phyloP scores from a whole-genome alignment of 2,329 filamentous ascomycete genomes.

The Colletotrichum salicis region DNA sequence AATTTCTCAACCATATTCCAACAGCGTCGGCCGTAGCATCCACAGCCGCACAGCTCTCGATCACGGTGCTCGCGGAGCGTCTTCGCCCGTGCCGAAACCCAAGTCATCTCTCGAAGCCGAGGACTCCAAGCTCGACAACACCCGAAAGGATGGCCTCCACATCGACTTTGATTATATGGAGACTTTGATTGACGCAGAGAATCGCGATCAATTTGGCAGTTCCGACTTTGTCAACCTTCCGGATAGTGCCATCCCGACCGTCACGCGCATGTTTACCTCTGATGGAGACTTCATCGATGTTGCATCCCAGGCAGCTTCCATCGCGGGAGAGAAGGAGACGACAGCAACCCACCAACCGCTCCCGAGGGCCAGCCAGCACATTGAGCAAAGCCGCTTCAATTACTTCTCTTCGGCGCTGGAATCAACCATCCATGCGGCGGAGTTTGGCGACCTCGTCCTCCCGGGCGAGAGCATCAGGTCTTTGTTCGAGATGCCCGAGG shows the following conservation, averaged over 20 bases:
- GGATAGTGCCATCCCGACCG: constrained; percentile 59
- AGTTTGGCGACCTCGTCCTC: constrained; percentile 86
- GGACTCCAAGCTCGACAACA: constrained; percentile 72
- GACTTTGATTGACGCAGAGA: constrained; percentile 80
- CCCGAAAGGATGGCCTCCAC: constrained; percentile 74
- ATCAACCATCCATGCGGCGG: constrained; percentile 89
- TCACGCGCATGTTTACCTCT: constrained; percentile 55
- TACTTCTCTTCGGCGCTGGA: constrained; percentile 97
- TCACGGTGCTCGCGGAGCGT: neutral
- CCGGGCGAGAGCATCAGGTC: constrained; percentile 90
- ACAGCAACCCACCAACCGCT: constrained; percentile 45
- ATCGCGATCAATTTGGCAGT: neutral
- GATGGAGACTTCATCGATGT: constrained; percentile 67
- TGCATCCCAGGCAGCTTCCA: constrained; percentile 51
- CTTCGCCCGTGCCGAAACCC: constrained; percentile 65
- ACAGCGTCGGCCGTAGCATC: constrained; percentile 69
- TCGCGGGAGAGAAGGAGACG: constrained; percentile 57
- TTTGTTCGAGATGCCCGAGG: constrained; percentile 77
- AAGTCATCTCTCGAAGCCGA: constrained; percentile 75
- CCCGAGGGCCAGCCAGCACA: constrained; percentile 47
- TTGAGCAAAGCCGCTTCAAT: constrained; percentile 84
- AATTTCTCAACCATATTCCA: constrained; percentile 66
- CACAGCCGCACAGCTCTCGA: constrained; percentile 65
- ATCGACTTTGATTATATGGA: constrained; percentile 95
- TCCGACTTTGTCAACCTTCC: constrained; percentile 56